A percentile compares a stretch with the other conserved stretches of the same genome.
These are phyloP conservation scores for Adansonia gregorii DNA, from an alignment of 441 rosid genomes.

Conservation along the genomic window DNA sequence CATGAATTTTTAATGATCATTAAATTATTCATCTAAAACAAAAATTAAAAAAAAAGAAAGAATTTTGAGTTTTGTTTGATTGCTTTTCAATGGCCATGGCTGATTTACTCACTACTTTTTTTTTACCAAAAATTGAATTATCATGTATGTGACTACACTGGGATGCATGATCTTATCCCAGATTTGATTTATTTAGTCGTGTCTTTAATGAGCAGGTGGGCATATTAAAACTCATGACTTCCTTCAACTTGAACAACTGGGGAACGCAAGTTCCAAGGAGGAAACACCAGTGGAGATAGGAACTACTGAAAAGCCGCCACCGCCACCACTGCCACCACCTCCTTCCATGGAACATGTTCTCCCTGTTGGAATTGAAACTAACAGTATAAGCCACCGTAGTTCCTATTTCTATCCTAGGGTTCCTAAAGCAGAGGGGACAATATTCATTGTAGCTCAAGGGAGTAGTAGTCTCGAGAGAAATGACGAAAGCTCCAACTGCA, in stretches of 20 bases:
- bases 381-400: constrained; percentile 67
- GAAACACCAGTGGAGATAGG: constrained; percentile 44
- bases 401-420: constrained; percentile 58
- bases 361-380: constrained; percentile 91
- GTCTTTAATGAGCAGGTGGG: constrained; percentile 44
- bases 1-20: neutral
- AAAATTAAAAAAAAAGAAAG: too few species aligned
- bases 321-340: constrained; percentile 57
- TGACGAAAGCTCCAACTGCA: constrained; percentile 68
- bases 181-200: neutral
- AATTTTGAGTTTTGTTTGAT: too few species aligned
- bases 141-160: neutral
- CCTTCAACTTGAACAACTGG: constrained; percentile 66
- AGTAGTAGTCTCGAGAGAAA: constrained; percentile 52
- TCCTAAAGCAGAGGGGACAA: constrained; percentile 69
- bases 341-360: constrained; percentile 71
- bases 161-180: neutral
- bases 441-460: constrained; percentile 39
- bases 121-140: neutral
- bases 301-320: constrained; percentile 56
- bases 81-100: neutral
- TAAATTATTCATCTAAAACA: too few species aligned
- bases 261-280: constrained; percentile 53
- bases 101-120: neutral
- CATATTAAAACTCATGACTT: constrained; percentile 81